Evolutionary conservation across 176 grass and related monocot genomes (phyloP), one percentile per base, ranked within the genome.

Genomic region (Lolium multiflorum): DNA sequence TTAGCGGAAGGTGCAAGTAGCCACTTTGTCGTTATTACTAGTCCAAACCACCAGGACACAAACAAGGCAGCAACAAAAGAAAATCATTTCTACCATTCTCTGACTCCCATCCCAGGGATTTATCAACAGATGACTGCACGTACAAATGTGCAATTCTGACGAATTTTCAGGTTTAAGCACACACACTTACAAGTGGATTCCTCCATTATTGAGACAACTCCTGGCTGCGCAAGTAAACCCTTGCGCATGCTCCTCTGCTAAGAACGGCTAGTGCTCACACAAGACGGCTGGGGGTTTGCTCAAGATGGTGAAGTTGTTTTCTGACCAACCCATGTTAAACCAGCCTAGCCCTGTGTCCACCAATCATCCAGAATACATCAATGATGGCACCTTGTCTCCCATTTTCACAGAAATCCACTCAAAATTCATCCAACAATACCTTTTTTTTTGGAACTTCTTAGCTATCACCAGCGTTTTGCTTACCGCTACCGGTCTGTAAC

Each of bases 281-380:
- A 31, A 13, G 24, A 7, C 61, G 67, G 28, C 49, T 70, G 47
- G 3, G 81, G 51, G 13, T 54, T 43, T 14, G 63, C 66, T 83
- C 20, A 90, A 72, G 82, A 92, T 57, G 48, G 87, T 92, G 69
- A 88, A 88, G 63, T 41, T 80, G 60, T 76, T 88, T 2, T 63
- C 35, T 63, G 69, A 83, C 66, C 69, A 59, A 46, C 82, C 90
- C 71, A 86, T 88, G 50, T 86, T 92, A 46, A 88, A 86, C 49
- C 41, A 67, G 80, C 64, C 82, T 78, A 16, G 79, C 48, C 51
- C 18, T 21, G 88, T 85, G 28, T 84, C 73, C 71, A 51, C 86
- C 67, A 48, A 94, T 92, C 81, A 94, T 92, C 57, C 87, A 81
- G 22, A 31, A 86, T 88, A 85, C 59, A 77, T 54, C 20, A 35